Conservation (phyloP, 371 early-diverging fungal genomes). For the Rhizopus stolonifer region DNA sequence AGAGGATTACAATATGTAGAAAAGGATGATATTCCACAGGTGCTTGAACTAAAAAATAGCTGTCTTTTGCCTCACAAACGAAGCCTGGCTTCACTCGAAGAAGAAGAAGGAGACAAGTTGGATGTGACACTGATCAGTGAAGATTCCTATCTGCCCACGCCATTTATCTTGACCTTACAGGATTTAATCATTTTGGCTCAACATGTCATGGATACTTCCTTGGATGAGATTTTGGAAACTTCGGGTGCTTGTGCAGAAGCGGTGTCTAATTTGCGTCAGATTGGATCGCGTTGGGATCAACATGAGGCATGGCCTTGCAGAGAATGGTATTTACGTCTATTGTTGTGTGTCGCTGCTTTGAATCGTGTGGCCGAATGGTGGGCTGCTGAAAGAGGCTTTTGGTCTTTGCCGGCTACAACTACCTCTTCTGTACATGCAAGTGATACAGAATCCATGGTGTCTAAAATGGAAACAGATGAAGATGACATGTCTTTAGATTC, state of each 20-base stretch:
- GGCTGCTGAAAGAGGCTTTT: slow-evolving; percentile 56
- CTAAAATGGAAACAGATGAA: slow-evolving; percentile 23
- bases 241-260: slow-evolving; percentile 49
- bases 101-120: neutral
- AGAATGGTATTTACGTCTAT: slow-evolving; percentile 54
- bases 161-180: slow-evolving; percentile 61
- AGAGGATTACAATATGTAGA: slow-evolving; percentile 62
- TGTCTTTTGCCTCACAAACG: slow-evolving; percentile 28
- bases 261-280: slow-evolving; percentile 44
- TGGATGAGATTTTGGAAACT: slow-evolving; percentile 53
- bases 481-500: slow-evolving; percentile 25
- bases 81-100: slow-evolving; percentile 17
- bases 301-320: slow-evolving; percentile 62
- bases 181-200: slow-evolving; percentile 60
- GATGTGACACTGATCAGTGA: slow-evolving; percentile 54
- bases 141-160: slow-evolving; percentile 61
- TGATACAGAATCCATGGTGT: slow-evolving; percentile 28
- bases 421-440: slow-evolving; percentile 15
- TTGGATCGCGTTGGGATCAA: slow-evolving; percentile 54
- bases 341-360: slow-evolving; percentile 57
- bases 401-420: slow-evolving; percentile 22
- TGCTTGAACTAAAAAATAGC: neutral
- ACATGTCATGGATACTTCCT: slow-evolving; percentile 53
- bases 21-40: slow-evolving; percentile 26
- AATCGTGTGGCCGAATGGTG: slow-evolving; percentile 66